Evolutionary conservation across 2,329 filamentous ascomycete species (phyloP), one percentile per base, ranked within the genome.

Genomic region (Leptographium radiaticola): DNA sequence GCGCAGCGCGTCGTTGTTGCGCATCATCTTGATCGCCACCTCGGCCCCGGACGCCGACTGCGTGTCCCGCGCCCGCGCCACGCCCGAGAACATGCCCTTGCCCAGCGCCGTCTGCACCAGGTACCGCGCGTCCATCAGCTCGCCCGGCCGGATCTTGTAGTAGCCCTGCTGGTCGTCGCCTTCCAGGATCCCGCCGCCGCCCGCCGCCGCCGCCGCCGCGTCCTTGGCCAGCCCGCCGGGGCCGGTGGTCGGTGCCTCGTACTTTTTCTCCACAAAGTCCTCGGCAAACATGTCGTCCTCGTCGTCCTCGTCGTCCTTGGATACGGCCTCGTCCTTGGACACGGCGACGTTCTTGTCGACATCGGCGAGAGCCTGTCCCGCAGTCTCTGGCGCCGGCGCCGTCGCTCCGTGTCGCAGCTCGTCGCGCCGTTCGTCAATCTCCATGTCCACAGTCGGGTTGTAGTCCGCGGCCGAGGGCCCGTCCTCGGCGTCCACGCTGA

Each of bases 1-100:
- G 60, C 83, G 79, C 67, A 96, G 85, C 13, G 88, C 87, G 64
- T 95, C 90, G 63, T 98, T 97, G 68, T 94, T 94, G 58, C 93
- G 87, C 69, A 97, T 95, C 62, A 98, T 93, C 71, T 98, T 98
- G 75, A 98, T 87, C 30, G 93, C 93, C 36, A 97, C 90, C n/a
- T 86, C 67, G 61, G 9, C 9, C 34, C 34, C 80, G 79, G 63
- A 83, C 84, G 55, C 84, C 84, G 5, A 13, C 39, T 8, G 49
- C 33, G 55, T 79, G 67, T 96, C 90, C 58, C 81, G 77, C 25
- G 93, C 93, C 59, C 89, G 83, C 52, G 93, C 89, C n/a, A 98
- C 93, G 10, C 89, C 89, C 0, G 93, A 95, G 67, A 96, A 98
- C 78, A 96, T 95, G 62, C 93, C 93, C 68, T 88, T 89, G 59